Evolutionary conservation across 306 rosid species (phyloP), one percentile per base, ranked within the genome.

Genomic region (Acacia melanoxylon): DNA sequence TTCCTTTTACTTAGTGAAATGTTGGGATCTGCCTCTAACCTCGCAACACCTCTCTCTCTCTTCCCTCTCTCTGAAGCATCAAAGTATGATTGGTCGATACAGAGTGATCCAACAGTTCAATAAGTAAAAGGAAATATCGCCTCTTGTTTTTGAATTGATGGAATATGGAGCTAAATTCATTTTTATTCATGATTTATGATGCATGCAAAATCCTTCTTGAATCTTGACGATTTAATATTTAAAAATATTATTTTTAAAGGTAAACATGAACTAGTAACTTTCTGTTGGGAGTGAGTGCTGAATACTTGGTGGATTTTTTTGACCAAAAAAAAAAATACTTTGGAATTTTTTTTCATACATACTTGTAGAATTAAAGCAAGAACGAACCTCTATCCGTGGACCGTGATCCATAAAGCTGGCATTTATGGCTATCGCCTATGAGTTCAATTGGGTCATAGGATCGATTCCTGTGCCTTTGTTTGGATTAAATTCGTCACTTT

Each of bases 71-170:
- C 29, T 62, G 54, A 69, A 29, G 9, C 81, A 44, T 51, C 67
- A 29, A 29, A 72, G 80, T 68, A 45, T 75, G 31, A 27, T 24
- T 71, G 74, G 72, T 25, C 52, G 13, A 76, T 73, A 76, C 59
- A 76, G 49, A 83, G 49, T 52, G 86, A 83, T 76, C 85, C 86
- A 83, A 83, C 82, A n/a, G 67, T 86, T 86, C 77, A 76, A 82
- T 37, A 76, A 86, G 86, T 70, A 82, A 66, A 83, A 70, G 69
- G 24, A 85, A 74, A 78, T 40, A 49, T 70, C 12, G 29, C 70
- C 8, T 20, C 2, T 42, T 41, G 6, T 3, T 72, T 62, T 41
- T 75, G 15, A 35, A 37, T 62, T 33, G 25, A 16, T 33, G 41
- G 7, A 61, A 61, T 7, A n/a, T 58, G 6, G 6, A 25, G 17